Conservation (phyloP, 352 stramenopile species). For the Globisporangium abappressorium region DNA sequence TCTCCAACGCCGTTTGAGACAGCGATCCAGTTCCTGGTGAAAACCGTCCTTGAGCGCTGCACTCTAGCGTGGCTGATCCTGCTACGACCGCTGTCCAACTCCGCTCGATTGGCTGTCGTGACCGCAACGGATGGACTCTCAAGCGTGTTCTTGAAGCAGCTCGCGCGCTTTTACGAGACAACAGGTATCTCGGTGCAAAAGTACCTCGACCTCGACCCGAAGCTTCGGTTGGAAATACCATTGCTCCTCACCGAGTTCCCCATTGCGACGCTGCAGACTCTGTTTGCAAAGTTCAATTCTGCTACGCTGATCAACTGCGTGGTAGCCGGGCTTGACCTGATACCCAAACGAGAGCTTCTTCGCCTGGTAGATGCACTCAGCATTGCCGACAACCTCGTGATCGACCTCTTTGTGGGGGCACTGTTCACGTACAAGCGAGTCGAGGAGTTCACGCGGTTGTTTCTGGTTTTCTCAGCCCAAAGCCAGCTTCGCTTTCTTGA, state of each 20-base stretch:
- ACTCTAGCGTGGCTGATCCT: conserved; percentile 43
- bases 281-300: conserved; percentile 57
- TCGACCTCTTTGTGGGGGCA: conserved; percentile 40
- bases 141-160: conserved; percentile 39
- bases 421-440: conserved; percentile 34
- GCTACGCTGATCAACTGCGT: conserved; percentile 36
- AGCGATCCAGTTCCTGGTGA: conserved; percentile 37
- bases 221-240: conserved; percentile 25
- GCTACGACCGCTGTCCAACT: conserved; percentile 29
- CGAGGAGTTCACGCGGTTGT: conserved; percentile 36
- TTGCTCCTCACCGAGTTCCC: conserved; percentile 50
- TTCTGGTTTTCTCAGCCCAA: conserved; percentile 34
- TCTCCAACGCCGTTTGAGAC: conserved; percentile 18
- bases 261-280: conserved; percentile 41
- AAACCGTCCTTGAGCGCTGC: conserved; percentile 42
- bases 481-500: conserved; percentile 38
- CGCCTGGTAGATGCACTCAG: conserved; percentile 46
- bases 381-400: conserved; percentile 22
- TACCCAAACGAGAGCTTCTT: conserved; percentile 46
- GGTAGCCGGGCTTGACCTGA: conserved; percentile 27
- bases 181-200: conserved; percentile 30
- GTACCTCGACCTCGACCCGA: conserved; percentile 38
- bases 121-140: conserved; percentile 22
- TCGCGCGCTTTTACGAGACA: conserved; percentile 56
- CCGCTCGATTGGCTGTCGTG: conserved; percentile 33